phyloP scores from a whole-genome alignment of 129 eudicot species.

The Chrysanthemum seticuspe region DNA sequence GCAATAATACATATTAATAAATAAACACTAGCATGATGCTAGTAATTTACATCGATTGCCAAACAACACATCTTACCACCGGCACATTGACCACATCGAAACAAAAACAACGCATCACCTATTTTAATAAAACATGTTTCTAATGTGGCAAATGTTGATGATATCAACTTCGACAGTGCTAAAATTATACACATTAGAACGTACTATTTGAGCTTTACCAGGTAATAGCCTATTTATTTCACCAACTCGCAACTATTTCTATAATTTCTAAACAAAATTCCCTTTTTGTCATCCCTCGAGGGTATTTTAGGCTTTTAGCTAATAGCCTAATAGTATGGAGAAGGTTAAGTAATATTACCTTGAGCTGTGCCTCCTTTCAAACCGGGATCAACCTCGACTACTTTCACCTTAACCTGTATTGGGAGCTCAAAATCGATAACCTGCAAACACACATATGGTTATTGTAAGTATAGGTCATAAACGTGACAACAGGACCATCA shows the following conservation, averaged over 20 bases:
- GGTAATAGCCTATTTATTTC: background rate
- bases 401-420: conserved; percentile 59
- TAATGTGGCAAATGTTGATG: too few species aligned
- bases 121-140: too few species aligned
- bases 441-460: conserved; percentile 23
- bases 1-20: background rate
- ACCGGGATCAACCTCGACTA: conserved; percentile 78
- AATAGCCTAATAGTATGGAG: background rate
- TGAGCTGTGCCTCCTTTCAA: conserved; percentile 73
- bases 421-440: conserved; percentile 91
- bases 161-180: too few species aligned
- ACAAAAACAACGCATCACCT: too few species aligned
- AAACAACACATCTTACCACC: too few species aligned
- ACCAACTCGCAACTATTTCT: background rate
- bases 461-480: too few species aligned
- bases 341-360: conserved; percentile 39
- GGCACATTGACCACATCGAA: too few species aligned
- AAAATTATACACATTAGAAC: too few species aligned
- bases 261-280: background rate
- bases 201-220: too few species aligned
- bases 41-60: too few species aligned
- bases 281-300: too few species aligned
- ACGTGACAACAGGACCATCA: too few species aligned
- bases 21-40: background rate
- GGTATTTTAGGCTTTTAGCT: background rate